These are phyloP conservation scores for Saccharomyces paradoxus DNA, from an alignment of 805 yeast genomes.

Conservation along the genomic window DNA sequence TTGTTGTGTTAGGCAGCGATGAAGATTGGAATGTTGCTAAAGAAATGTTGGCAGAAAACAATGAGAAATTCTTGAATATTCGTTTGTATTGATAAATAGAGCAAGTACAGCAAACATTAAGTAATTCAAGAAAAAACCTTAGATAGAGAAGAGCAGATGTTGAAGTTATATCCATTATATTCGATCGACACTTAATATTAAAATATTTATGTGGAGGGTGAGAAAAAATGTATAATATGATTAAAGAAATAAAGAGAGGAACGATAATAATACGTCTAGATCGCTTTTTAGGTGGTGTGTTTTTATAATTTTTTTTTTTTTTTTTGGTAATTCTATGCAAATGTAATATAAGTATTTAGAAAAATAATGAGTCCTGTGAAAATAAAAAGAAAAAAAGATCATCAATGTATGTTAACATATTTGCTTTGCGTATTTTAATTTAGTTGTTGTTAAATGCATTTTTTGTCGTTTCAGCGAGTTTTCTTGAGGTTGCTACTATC, in stretches of 20 bases:
- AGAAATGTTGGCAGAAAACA: slow-evolving; percentile 51
- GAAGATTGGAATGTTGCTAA: slow-evolving; percentile 86
- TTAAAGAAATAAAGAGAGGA: not conserved
- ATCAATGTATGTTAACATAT: not conserved
- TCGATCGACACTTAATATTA: not conserved
- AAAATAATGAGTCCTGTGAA: not conserved
- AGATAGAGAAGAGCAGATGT: not conserved
- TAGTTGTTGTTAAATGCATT: not conserved
- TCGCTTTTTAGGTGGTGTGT: not conserved
- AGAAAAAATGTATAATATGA: not conserved
- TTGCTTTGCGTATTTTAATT: not conserved
- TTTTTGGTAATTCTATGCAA: not conserved
- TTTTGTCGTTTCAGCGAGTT: not conserved
- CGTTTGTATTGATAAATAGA: slow-evolving; percentile 10
- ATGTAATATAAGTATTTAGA: not conserved
- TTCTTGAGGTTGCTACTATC: slow-evolving; percentile 3
- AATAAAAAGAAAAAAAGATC: not conserved
- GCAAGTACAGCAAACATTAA: not conserved
- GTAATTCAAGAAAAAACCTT: not conserved
- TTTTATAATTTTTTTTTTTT: not conserved
- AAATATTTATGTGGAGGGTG: not conserved
- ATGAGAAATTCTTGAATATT: slow-evolving; percentile 40
- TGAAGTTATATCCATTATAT: not conserved
- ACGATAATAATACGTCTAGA: not conserved
- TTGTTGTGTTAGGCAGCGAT: slow-evolving; percentile 71